Percentiles rank a stretch among this genome's conserved stretches.
Evolutionary conservation across 495 filamentous ascomycete genomes (phyloP).

Genomic region (Aspergillus campestris): DNA sequence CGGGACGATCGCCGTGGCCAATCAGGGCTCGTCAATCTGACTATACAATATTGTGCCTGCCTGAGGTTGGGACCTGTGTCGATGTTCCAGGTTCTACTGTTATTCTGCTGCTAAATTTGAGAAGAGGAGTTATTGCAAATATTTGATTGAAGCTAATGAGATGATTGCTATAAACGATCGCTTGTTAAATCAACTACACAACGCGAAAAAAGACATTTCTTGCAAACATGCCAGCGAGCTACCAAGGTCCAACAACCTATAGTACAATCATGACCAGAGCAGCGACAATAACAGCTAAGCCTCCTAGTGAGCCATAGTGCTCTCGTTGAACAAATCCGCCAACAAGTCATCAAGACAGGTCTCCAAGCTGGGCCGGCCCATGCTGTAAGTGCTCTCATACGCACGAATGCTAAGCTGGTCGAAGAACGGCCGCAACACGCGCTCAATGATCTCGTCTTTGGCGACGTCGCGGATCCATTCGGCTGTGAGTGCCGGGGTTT

Average conservation of each 20-base stretch:
- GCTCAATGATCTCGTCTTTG: slow-evolving; percentile 63
- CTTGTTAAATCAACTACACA: no score
- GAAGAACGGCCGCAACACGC: slow-evolving; percentile 81
- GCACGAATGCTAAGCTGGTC: slow-evolving; percentile 82
- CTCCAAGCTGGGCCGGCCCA: slow-evolving; percentile 60
- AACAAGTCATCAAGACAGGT: slow-evolving; percentile 61
- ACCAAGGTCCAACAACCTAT: no score
- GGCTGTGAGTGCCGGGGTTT: slow-evolving; percentile 34
- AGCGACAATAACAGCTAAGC: not conserved
- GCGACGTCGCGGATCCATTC: slow-evolving; percentile 39
- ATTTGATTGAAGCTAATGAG: no score
- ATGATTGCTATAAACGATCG: no score
- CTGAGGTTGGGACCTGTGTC: not conserved
- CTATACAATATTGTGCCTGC: not conserved
- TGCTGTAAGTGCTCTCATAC: slow-evolving; percentile 86
- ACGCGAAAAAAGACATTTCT: no score
- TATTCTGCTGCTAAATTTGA: no score
- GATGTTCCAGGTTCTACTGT: no score
- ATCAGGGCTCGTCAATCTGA: slow-evolving; percentile 1
- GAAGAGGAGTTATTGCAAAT: no score
- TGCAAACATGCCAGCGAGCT: no score
- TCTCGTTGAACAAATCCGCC: slow-evolving; percentile 78
- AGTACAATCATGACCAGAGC: no score
- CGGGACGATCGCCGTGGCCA: slow-evolving; percentile 11
- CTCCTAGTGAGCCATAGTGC: slow-evolving; percentile 37